Evolutionary conservation across 1,284 basidiomycete genomes (phyloP), one percentile per base, ranked within the genome.

Genomic region (Sporisorium exsertum): DNA sequence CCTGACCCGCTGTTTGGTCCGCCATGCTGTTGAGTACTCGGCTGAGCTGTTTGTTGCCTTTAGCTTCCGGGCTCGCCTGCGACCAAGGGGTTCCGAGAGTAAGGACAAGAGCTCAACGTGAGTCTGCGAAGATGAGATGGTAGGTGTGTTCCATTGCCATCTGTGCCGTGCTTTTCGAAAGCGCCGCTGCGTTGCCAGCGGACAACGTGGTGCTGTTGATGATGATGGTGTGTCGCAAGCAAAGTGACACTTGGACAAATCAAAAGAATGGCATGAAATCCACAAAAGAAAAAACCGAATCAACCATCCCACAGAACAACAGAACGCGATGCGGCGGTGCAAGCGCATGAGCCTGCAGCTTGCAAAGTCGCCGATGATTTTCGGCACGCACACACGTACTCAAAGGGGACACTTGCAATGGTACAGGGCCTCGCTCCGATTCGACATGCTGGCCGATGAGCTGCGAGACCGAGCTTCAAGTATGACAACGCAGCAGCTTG

Each of bases 1-100:
- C 64, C 45, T 68, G 69, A 1, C 45, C 50, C n/a, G 53, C 27
- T 32, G 33, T 52, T 22, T 70, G 64, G 32, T 72, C 68, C 32
- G 64, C 42, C 73, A 76, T 76, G 40, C 16, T 54, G 15, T 13
- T 10, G 26, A 45, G 26, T 12, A 18, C 18, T 32, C 18, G 5
- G 42, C 42, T 53, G 52, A 18, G 35, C 35, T 53, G 29, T 5
- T 35, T 37, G 6, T 32, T 5, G 22, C 51, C 35, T 16, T 53
- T 18, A 40, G 51, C 20, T 16, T 8, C 5, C 37, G 3, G 20
- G 22, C 35, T 16, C 24, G 35, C 24, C 24, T 40, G 52, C 5
- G 5, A 42, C 13, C 50, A 52, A 35, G n/a, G n/a, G 15, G 50
- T 18, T 26, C 16, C 5, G 3, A 24, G 22, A 52, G 22, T 10